phyloP scores from a whole-genome alignment of 2,329 filamentous ascomycete genomes.

The Colletotrichum sp. region DNA sequence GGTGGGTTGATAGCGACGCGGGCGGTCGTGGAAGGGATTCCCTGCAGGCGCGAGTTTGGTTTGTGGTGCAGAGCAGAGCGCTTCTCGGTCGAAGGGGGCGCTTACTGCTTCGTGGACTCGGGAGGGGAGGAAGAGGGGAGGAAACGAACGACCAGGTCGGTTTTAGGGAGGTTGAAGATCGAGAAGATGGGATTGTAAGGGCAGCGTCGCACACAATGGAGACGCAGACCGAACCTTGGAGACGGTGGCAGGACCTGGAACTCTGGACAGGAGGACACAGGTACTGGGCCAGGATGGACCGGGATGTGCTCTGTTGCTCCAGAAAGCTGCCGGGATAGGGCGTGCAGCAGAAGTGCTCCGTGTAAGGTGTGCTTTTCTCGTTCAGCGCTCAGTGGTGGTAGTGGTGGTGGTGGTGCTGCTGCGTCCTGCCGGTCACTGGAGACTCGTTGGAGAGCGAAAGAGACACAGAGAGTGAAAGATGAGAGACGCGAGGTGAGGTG shows the following conservation, averaged over 20 bases:
- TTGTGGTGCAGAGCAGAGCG: background rate
- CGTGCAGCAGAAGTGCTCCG: constrained; percentile 7
- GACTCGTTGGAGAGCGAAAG: background rate
- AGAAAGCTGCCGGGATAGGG: constrained; percentile 1
- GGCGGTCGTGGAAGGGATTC: background rate
- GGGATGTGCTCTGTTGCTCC: constrained; percentile 9
- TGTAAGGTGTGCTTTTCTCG: background rate
- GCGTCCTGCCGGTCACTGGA: background rate
- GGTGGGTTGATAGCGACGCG: background rate
- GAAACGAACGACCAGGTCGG: constrained; percentile 11
- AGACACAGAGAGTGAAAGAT: background rate
- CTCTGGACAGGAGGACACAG: background rate
- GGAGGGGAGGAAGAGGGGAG: background rate
- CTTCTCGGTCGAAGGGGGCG: background rate
- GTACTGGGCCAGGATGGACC: background rate
- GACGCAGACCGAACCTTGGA: background rate
- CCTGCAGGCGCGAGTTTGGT: background rate
- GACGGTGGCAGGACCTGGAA: background rate
- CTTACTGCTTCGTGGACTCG: constrained; percentile 9
- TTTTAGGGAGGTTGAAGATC: constrained; percentile 21
- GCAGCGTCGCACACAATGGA: constrained; percentile 14
- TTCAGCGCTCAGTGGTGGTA: background rate
- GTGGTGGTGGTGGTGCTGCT: background rate
- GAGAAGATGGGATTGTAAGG: constrained; percentile 5
- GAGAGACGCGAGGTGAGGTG: background rate